These are phyloP conservation scores for Chrysopogon serrulatus DNA, from an alignment of 176 grass and related monocot genomes.

Conservation along the genomic window DNA sequence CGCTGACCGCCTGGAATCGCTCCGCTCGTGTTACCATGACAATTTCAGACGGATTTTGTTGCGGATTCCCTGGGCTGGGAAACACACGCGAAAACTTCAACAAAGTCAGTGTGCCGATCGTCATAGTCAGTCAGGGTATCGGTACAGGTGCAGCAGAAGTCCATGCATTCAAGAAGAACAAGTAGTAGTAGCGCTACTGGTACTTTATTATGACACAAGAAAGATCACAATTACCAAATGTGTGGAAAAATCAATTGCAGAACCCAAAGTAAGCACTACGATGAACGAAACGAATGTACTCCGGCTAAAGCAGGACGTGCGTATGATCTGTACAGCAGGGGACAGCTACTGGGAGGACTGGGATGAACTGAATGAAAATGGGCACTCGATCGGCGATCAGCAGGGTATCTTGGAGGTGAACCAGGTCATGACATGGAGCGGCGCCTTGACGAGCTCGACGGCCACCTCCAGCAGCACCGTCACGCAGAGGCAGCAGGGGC, in stretches of 20 bases:
- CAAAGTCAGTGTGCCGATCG: background rate
- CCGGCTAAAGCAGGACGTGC: background rate
- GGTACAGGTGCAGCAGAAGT: background rate
- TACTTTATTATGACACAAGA: background rate
- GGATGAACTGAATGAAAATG: too few species aligned
- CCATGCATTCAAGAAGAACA: background rate
- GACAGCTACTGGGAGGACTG: background rate
- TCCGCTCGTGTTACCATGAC: background rate
- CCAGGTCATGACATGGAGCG: slow-evolving; percentile 77
- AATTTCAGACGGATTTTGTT: background rate
- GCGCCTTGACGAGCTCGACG: slow-evolving; percentile 68
- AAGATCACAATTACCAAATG: background rate
- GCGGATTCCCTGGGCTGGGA: background rate
- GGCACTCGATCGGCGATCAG: background rate
- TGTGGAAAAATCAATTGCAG: background rate
- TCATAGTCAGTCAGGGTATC: background rate
- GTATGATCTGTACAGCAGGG: background rate
- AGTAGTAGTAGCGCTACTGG: background rate
- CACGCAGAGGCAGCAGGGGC: slow-evolving; percentile 73
- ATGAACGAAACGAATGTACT: background rate
- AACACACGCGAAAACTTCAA: background rate
- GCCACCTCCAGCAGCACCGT: slow-evolving; percentile 67
- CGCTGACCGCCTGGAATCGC: background rate
- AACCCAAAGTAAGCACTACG: background rate
- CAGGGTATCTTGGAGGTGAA: slow-evolving; percentile 81